Evolutionary conservation across 768 basidiomycete species (phyloP), one percentile per base, ranked within the genome.

Genomic region (Trametes cinnabarina): DNA sequence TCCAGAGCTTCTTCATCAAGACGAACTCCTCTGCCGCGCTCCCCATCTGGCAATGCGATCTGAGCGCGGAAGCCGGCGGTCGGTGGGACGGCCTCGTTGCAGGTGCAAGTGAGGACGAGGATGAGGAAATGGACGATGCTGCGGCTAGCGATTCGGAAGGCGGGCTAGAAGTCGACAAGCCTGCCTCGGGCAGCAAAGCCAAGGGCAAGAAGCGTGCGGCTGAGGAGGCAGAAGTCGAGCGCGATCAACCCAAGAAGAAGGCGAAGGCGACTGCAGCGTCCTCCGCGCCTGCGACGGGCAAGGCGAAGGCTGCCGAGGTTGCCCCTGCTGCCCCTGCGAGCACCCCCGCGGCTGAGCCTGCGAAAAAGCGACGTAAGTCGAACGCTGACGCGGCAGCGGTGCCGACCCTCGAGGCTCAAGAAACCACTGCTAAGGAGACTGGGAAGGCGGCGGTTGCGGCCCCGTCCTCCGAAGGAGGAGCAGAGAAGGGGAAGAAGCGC

Each of bases 1-100:
- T 98, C 50, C 92, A 95, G 66, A 87, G 84, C 56, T 72, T 99
- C 19, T 82, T 92, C 63, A 84, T 99, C 75, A 98, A 98, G 74
- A 96, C 94, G 1, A 90, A 85, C 63, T 83, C 82, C 11, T 92
- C 90, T 51, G 78, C 86, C 32, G 84, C 87, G 63, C 73, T 99
- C n/a, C 97, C 97, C 4, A 86, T 99, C 68, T 99, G 94, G 93
- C 82, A 78, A 20, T 91, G 88, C 70, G 75, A 79, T 5, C 78
- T 97, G n/a, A 84, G 85, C 28, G 81, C 75, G 12, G 73, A 68
- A 3, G 79, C 81, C 43, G 82, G 79, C 15, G 84, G 81, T 6
- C 74, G 87, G 25, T 91, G 88, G 85, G 76, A 79, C 43, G 82
- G 81, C 0, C 65, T 83, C 26, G 69, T 67, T 8, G 72, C 68